These are phyloP conservation scores for Fomitopsis betulina DNA, from an alignment of 1,284 basidiomycete species.

Conservation along the genomic window DNA sequence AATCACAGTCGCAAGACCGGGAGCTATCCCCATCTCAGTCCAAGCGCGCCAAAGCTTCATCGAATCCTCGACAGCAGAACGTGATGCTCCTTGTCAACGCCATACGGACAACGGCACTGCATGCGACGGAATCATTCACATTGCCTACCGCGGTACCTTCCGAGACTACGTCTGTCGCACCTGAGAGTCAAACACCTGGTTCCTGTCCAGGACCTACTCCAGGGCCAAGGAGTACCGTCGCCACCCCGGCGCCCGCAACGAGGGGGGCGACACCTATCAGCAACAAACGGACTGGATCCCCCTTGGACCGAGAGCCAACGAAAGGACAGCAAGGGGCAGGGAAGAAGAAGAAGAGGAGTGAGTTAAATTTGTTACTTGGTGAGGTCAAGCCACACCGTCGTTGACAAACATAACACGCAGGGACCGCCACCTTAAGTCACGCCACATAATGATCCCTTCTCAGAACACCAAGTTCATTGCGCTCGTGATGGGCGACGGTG, in stretches of 20 bases:
- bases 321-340: slow-evolving; percentile 48
- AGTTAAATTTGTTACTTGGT: background rate
- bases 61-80: slow-evolving; percentile 58
- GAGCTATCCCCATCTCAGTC: slow-evolving; percentile 8
- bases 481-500: background rate
- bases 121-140: slow-evolving; percentile 49
- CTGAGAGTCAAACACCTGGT: slow-evolving; percentile 29
- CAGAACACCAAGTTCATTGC: background rate
- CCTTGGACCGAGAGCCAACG: slow-evolving; percentile 37
- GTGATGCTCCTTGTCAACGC: slow-evolving; percentile 63
- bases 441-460: background rate
- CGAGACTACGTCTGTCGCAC: slow-evolving; percentile 31
- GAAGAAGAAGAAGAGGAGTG: slow-evolving; percentile 71
- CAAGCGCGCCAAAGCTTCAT: slow-evolving; percentile 1
- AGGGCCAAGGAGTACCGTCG: slow-evolving; percentile 32
- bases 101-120: slow-evolving; percentile 70
- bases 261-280: slow-evolving; percentile 31
- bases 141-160: slow-evolving; percentile 22
- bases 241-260: slow-evolving; percentile 50
- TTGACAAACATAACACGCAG: slow-evolving; percentile 3
- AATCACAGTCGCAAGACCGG: slow-evolving; percentile 10
- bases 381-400: background rate
- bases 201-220: slow-evolving; percentile 27
- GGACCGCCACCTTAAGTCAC: slow-evolving; percentile 14
- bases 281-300: slow-evolving; percentile 36